Evolutionary conservation across 805 yeast species (phyloP).

Genomic region (Lachancea meyersii): DNA sequence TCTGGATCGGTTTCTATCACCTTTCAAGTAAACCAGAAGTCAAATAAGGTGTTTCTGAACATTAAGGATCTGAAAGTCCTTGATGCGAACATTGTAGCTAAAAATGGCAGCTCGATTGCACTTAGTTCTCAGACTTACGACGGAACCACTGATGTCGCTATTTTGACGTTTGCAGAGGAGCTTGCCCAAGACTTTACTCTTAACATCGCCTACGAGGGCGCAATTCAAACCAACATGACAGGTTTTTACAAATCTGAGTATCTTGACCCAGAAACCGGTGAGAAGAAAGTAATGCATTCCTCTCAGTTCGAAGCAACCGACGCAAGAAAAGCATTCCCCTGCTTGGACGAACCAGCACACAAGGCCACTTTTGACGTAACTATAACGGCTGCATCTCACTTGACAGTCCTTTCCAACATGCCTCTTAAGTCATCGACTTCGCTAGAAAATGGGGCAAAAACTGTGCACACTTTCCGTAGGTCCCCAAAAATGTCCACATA

Average conservation of each 20-base stretch:
- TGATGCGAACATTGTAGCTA: constrained; percentile 26
- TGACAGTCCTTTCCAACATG: constrained; percentile 65
- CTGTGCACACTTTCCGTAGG: constrained; percentile 48
- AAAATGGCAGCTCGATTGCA: constrained; percentile 5
- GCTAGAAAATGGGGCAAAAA: constrained; percentile 34
- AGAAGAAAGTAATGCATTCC: constrained; percentile 25
- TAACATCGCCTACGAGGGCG: constrained; percentile 48
- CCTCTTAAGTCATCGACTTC: constrained; percentile 41
- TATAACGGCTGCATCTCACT: constrained; percentile 44
- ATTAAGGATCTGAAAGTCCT: constrained; percentile 39
- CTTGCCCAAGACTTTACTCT: constrained; percentile 41
- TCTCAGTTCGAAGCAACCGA: constrained; percentile 64
- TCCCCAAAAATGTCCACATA: constrained; percentile 73
- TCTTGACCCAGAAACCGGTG: constrained; percentile 37
- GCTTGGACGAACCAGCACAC: constrained; percentile 64
- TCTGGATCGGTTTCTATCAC: constrained; percentile 44
- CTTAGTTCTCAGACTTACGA: constrained; percentile 18
- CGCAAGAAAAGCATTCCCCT: constrained; percentile 73
- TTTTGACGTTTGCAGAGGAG: constrained; percentile 40
- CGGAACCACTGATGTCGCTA: constrained; percentile 46
- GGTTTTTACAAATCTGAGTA: constrained; percentile 68
- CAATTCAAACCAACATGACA: constrained; percentile 61
- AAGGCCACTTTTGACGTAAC: constrained; percentile 61
- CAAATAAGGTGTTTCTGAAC: constrained; percentile 44
- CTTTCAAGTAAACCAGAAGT: constrained; percentile 38